Conservation (phyloP, 345 rosid species). For the Salix suchowensis region DNA sequence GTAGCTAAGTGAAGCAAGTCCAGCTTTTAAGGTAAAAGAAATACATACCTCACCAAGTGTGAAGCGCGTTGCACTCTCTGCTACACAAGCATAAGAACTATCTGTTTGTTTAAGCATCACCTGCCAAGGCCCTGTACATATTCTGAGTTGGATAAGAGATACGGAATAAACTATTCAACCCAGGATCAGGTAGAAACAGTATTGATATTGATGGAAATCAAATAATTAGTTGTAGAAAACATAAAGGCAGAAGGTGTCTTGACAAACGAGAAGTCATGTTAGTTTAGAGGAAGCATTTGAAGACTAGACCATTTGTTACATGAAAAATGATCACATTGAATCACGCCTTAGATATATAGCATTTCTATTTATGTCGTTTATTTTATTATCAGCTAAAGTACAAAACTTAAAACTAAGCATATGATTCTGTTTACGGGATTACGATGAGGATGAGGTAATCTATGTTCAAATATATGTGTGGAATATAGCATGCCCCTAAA, state of each 20-base stretch:
- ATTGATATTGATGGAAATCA: not conserved
- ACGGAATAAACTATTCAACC: not conserved
- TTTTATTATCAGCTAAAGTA: not conserved
- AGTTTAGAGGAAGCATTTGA: not conserved
- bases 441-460: not conserved
- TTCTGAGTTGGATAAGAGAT: not conserved
- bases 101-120: slow-evolving; percentile 96
- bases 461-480: not conserved
- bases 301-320: not conserved
- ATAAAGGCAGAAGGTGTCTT: not conserved
- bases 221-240: not conserved
- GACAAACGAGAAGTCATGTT: not conserved
- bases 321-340: not conserved
- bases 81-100: slow-evolving; percentile 79
- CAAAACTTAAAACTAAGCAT: not conserved
- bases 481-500: not conserved
- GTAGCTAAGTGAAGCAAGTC: not conserved
- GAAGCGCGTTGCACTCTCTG: slow-evolving; percentile 82
- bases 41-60: slow-evolving; percentile 75
- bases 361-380: not conserved
- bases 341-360: not conserved
- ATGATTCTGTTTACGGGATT: not conserved
- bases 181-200: not conserved
- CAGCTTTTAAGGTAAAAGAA: not conserved
- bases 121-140: slow-evolving; percentile 91